phyloP scores from a whole-genome alignment of 768 basidiomycete genomes.

The Cystofilobasidium bisporidii region DNA sequence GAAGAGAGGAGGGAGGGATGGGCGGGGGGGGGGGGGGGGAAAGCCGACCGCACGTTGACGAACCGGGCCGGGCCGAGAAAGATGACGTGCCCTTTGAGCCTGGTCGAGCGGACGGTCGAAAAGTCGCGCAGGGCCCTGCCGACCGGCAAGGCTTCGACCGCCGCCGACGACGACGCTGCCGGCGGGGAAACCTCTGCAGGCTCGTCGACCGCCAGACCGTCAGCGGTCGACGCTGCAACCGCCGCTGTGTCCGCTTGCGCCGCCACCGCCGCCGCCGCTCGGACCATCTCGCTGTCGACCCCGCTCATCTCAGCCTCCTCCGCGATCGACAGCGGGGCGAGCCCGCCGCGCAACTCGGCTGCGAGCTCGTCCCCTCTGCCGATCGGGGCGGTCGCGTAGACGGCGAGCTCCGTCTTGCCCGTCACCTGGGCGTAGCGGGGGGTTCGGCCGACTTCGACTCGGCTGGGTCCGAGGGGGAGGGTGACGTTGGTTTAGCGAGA shows the following conservation, averaged over 20 bases:
- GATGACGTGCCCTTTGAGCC: neutral
- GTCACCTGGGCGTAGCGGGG: neutral
- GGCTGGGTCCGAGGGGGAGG: neutral
- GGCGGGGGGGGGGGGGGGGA: too few species aligned
- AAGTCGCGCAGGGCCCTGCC: conserved; percentile 4
- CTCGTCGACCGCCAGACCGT: neutral
- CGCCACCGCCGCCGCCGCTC: neutral
- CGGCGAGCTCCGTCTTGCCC: conserved; percentile 10
- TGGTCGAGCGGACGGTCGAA: neutral
- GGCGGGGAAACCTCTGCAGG: neutral
- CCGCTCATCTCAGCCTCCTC: neutral
- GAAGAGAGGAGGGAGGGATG: neutral
- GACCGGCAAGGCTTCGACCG: neutral
- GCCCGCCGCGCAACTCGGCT: neutral
- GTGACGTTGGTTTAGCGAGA: too few species aligned
- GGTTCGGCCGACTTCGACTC: conserved; percentile 6
- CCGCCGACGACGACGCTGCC: neutral
- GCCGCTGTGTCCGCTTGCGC: too few species aligned
- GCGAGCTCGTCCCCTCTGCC: neutral
- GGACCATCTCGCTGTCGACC: neutral
- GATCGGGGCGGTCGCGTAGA: conserved; percentile 1
- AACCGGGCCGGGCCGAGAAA: conserved; percentile 8
- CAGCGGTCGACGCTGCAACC: too few species aligned
- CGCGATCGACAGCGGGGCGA: neutral
- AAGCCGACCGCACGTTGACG: conserved; percentile 14